Base-by-base conservation (phyloP, 75 land plant genomes). In the Adiantum capillusveneris region DNA sequence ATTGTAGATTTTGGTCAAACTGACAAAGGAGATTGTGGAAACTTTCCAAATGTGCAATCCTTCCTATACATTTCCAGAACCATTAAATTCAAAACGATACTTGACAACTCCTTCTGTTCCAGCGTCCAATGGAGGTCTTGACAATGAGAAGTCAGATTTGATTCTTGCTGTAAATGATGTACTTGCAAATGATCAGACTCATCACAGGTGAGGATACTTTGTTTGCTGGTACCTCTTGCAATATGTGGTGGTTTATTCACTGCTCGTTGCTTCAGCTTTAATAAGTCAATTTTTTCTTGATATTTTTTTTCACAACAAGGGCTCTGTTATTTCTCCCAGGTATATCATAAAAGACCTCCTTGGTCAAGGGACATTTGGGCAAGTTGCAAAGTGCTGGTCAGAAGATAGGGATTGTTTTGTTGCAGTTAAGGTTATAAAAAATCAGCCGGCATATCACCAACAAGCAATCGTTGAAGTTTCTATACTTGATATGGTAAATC, bases 341-440 rank as follows among this genome's bases (percentile, higher is more conserved):
- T 95, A 95, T 29, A 70, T 86, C 56, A 84, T 95, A 56, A 95
- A 95, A 70, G 99, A 95, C 54, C 57, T 90, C 6, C 86, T 95
- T 59, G 99, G 99, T 11, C 90, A 81, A 42, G 99, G 99, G 20
- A 90, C 99, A 25, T 95, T 95, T 76, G 99, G 99, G 48, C 99
- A 95, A 60, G 99, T 95, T 60, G 96, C 81, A 7, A 86, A 82
- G 72, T 95, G 99, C 63, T 90, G 76, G 82, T 59, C 70, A 34
- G 51, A 74, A 9, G 84, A 90, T 60, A 76, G 71, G 0, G 71
- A 72, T 53, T 77, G 59, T 53, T 82, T 58, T 65, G 87, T 86
- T 53, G 99, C 99, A 53, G 86, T 95, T 39, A 95, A 95, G 69
- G 63, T 95, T 9, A 95, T 95, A 0, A 95, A 95, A 57, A 95